Evolutionary conservation across 352 stramenopile species (phyloP).

Genomic region (Phytopythium delawarense): DNA sequence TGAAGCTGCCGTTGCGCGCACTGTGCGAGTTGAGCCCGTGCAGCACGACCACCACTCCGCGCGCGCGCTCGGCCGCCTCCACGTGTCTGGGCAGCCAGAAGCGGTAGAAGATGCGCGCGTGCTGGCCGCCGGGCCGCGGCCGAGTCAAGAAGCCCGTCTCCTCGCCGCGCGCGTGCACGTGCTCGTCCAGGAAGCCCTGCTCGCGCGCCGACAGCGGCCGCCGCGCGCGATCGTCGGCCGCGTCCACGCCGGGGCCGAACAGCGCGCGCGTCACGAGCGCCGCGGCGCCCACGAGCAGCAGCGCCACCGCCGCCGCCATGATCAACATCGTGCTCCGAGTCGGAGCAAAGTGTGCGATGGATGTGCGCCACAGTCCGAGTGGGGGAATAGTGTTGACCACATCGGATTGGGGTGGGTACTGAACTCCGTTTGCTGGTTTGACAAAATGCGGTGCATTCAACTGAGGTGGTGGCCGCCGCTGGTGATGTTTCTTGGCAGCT

Average conservation of each 20-base stretch:
- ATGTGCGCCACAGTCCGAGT: background rate
- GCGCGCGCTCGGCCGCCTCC: constrained; percentile 18
- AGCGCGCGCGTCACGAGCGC: constrained; percentile 22
- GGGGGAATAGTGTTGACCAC: background rate
- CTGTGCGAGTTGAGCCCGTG: constrained; percentile 81
- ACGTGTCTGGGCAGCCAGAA: constrained; percentile 57
- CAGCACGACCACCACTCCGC: constrained; percentile 64
- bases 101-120: constrained; percentile 63
- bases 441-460: no score
- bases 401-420: background rate
- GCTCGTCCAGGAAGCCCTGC: constrained; percentile 42
- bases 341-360: background rate
- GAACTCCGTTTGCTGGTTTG: no score
- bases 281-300: constrained; percentile 14
- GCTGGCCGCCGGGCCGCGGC: constrained; percentile 27
- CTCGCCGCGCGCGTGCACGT: constrained; percentile 44
- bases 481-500: no score
- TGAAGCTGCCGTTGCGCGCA: constrained; percentile 72
- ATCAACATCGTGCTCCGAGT: background rate
- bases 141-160: constrained; percentile 46
- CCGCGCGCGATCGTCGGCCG: constrained; percentile 32
- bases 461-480: no score
- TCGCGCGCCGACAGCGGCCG: constrained; percentile 40
- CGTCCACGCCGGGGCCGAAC: constrained; percentile 59
- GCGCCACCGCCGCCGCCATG: background rate